These are phyloP conservation scores for Sporothrix luriei DNA, from an alignment of 2,329 filamentous ascomycete genomes.

Conservation along the genomic window DNA sequence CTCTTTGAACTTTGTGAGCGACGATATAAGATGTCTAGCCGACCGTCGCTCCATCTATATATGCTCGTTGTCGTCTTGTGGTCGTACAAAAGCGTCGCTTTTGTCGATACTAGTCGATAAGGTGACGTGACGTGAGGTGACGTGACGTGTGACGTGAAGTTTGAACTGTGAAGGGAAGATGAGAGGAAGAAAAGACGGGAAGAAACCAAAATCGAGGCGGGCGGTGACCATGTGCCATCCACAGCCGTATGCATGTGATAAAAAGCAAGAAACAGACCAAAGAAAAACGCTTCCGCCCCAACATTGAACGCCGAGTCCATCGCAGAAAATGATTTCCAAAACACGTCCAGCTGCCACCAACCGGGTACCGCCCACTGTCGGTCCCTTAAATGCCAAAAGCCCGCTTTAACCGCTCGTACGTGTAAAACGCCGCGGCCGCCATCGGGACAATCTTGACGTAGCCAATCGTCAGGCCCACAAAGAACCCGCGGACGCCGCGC, in stretches of 20 bases:
- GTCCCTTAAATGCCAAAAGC: conserved; percentile 59
- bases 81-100: not conserved
- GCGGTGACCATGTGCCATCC: not conserved
- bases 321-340: not conserved
- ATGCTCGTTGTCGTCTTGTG: not conserved
- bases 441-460: conserved; percentile 94
- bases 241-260: not conserved
- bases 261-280: not conserved
- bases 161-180: conserved; percentile 3
- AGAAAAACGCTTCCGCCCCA: conserved; percentile 12
- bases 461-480: conserved; percentile 88
- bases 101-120: not conserved
- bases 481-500: conserved; percentile 79
- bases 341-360: not conserved
- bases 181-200: not conserved
- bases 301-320: conserved; percentile 23
- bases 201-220: not conserved
- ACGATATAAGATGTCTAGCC: not conserved
- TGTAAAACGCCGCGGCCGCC: conserved; percentile 70
- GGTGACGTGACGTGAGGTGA: too few relatives aligned
- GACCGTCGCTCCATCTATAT: conserved; percentile 14
- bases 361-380: not conserved
- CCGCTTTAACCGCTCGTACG: conserved; percentile 66
- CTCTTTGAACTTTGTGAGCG: conserved; percentile 14
- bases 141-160: not conserved